Percentiles rank a stretch among this genome's conserved stretches.
These are phyloP conservation scores for Trichoderma sp. DNA, from an alignment of 2,329 filamentous ascomycete genomes.

Conservation along the genomic window DNA sequence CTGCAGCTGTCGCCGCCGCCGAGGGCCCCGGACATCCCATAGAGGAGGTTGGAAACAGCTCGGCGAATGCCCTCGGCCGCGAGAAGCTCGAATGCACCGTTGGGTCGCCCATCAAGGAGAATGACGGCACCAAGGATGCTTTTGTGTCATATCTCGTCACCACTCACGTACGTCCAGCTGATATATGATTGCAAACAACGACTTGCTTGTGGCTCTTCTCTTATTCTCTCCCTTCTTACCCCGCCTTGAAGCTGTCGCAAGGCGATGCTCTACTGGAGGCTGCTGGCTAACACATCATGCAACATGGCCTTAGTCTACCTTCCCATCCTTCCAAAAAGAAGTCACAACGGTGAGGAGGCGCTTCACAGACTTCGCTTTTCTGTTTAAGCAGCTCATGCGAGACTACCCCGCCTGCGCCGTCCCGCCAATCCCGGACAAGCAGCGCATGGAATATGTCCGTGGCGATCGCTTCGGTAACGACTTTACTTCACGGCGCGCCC, in stretches of 20 bases:
- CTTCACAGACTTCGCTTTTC: conserved; percentile 97
- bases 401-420: conserved; percentile 93
- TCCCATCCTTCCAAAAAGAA: conserved; percentile 85
- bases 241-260: neutral
- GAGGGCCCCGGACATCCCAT: conserved; percentile 38
- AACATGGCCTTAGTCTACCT: conserved; percentile 70
- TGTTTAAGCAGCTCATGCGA: conserved; percentile 84
- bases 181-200: neutral
- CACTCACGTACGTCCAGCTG: conserved; percentile 66
- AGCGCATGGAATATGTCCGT: conserved; percentile 98
- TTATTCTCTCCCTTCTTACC: neutral
- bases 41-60: conserved; percentile 51
- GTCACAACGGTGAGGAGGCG: conserved; percentile 80
- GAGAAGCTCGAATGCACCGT: conserved; percentile 85
- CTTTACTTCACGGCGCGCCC: conserved; percentile 84
- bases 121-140: conserved; percentile 92
- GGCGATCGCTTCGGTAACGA: conserved; percentile 93
- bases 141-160: conserved; percentile 96
- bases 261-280: neutral
- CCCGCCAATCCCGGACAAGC: conserved; percentile 93
- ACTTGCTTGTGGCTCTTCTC: neutral
- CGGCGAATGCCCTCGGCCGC: conserved; percentile 61
- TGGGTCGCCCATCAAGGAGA: conserved; percentile 84
- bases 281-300: neutral
- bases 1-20: conserved; percentile 27